Percentiles rank a stretch among this genome's conserved stretches.
These are phyloP conservation scores for Sarcodon sp. DNA, from an alignment of 768 basidiomycete genomes.

Conservation along the genomic window DNA sequence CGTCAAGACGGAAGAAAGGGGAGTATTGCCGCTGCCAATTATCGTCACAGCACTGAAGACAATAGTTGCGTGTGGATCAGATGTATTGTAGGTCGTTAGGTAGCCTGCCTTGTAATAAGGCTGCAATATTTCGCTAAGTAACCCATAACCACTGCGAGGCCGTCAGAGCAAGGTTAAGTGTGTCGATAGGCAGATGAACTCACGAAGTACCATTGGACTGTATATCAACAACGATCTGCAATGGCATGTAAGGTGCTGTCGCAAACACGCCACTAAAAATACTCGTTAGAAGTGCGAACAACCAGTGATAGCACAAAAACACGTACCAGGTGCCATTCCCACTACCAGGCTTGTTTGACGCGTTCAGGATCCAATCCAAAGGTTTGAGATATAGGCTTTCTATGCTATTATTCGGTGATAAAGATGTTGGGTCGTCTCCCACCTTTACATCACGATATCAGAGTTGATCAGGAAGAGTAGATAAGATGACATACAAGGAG, in stretches of 20 bases:
- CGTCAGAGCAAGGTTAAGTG: neutral
- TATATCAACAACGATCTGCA: constrained; percentile 4
- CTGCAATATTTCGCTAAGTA: neutral
- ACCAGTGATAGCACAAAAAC: neutral
- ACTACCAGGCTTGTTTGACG: neutral
- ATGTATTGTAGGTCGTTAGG: neutral
- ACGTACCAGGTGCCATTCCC: neutral
- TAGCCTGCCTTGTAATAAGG: neutral
- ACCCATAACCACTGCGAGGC: neutral
- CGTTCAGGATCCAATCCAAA: neutral
- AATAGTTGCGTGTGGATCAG: neutral
- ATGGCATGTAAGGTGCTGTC: neutral
- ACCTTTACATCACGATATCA: neutral
- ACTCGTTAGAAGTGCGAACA: neutral
- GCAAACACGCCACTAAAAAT: constrained; percentile 1
- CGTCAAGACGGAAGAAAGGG: neutral
- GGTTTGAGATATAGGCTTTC: neutral
- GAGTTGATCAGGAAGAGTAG: neutral
- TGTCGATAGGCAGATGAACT: neutral
- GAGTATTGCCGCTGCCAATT: neutral
- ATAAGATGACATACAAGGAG: neutral
- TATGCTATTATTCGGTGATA: neutral
- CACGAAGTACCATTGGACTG: constrained; percentile 2
- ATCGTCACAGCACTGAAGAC: neutral
- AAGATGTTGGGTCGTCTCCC: neutral